A percentile compares a stretch with the other conserved stretches of the same genome.
Conservation (phyloP, 805 yeast species). For the Wickerhamomyces bisporus region DNA sequence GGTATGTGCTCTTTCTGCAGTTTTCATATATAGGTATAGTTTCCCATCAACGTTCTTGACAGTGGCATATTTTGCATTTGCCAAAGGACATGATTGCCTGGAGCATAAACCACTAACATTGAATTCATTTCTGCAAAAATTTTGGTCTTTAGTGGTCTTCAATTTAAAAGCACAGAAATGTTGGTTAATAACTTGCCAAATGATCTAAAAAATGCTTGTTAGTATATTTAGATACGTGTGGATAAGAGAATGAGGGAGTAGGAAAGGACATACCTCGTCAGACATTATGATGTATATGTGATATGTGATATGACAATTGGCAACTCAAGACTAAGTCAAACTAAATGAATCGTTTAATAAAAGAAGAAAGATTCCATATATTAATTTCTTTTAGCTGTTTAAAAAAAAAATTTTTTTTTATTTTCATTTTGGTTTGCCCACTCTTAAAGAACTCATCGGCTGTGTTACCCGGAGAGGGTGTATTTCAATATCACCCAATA, state of each 20-base stretch:
- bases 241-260: slow-evolving; percentile 3
- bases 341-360: too few species aligned
- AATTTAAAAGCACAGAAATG: slow-evolving; percentile 94
- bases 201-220: slow-evolving; percentile 42
- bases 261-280: slow-evolving; percentile 20
- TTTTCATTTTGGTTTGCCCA: not conserved
- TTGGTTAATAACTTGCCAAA: slow-evolving; percentile 96
- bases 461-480: slow-evolving; percentile 1
- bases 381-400: not conserved
- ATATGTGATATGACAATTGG: not conserved
- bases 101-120: slow-evolving; percentile 93
- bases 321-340: too few species aligned
- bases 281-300: slow-evolving; percentile 12
- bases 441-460: not conserved
- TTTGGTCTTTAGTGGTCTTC: slow-evolving; percentile 83
- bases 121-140: slow-evolving; percentile 92
- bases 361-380: too few species aligned
- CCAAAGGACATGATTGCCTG: slow-evolving; percentile 93
- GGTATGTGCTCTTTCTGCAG: slow-evolving; percentile 95
- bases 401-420: not conserved
- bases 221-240: slow-evolving; percentile 1
- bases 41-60: slow-evolving; percentile 76
- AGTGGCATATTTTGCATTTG: slow-evolving; percentile 88
- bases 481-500: not conserved
- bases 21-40: slow-evolving; percentile 86